A percentile compares a stretch with the other conserved stretches of the same genome.
These are phyloP conservation scores for Colletotrichum limetticola DNA, from an alignment of 2,329 filamentous ascomycete species.

Conservation along the genomic window DNA sequence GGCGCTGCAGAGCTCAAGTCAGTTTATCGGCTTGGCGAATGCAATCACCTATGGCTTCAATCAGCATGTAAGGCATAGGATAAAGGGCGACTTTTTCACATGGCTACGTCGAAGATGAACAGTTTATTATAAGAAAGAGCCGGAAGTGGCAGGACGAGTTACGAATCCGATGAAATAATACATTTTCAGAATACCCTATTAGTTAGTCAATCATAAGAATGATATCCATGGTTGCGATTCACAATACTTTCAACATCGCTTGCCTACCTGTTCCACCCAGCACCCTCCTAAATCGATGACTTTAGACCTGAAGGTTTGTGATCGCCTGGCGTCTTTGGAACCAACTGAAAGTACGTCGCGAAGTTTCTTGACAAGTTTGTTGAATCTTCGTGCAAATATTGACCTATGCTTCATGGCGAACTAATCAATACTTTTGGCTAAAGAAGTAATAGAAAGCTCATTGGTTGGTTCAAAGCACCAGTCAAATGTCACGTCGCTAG, in stretches of 20 bases:
- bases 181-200: slow-evolving; percentile 29
- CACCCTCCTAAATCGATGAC: background rate
- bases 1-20: slow-evolving; percentile 48
- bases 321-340: too few relatives aligned
- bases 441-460: too few relatives aligned
- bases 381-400: too few relatives aligned
- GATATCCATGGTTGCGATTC: background rate
- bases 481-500: too few relatives aligned
- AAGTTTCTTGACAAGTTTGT: too few relatives aligned
- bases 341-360: too few relatives aligned
- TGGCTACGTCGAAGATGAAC: slow-evolving; percentile 15
- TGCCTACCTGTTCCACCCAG: background rate
- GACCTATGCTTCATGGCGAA: too few relatives aligned
- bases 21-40: slow-evolving; percentile 50
- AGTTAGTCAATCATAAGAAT: slow-evolving; percentile 17
- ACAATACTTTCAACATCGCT: too few relatives aligned
- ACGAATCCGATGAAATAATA: slow-evolving; percentile 27
- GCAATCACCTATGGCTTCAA: slow-evolving; percentile 52
- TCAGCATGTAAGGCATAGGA: slow-evolving; percentile 40
- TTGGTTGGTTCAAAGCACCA: too few relatives aligned
- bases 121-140: background rate
- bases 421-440: too few relatives aligned
- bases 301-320: background rate
- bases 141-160: slow-evolving; percentile 8
- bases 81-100: slow-evolving; percentile 25